Base-by-base conservation (phyloP, 768 basidiomycete species). In the Boletellus ananas region DNA sequence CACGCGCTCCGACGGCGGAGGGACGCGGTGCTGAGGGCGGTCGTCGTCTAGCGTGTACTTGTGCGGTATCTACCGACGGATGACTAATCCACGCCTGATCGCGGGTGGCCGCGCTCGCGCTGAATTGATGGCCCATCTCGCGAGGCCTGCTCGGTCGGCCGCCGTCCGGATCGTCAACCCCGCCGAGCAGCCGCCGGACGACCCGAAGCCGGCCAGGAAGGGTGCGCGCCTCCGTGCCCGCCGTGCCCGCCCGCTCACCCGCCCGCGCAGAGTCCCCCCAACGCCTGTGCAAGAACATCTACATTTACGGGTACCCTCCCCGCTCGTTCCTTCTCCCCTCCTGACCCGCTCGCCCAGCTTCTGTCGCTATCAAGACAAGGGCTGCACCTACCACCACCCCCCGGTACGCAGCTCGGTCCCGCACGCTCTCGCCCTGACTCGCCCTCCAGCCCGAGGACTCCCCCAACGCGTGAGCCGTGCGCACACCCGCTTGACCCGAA, bases 231-330 rank as follows among this genome's bases (percentile, higher is more conserved):
- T 13, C 27, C 42, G 45, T 25, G 23, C 23, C 44, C 21, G 21
- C 33, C 48, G 16, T 23, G 6, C 4, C 6, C 36, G 48, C 49
- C 41, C 46, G 40, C 43, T 46, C 56, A 29, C 51, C 54, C 41
- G 18, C 36, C 38, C 13, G 38, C 36, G 36, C 62, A 88, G 86
- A 89, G 70, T 75, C 80, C 40, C 76, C 79, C 13, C 83, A 85
- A 66, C 80, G 86, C 46, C 87, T 93, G 61, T 96, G 93, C 71
- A 83, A 89, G 63, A 95, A 96, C 74, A 83, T 94, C 45, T 73
- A 88, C 66, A 94, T 95, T 55, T 88, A 94, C 64, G 93, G 94
- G 92, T 94, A 71, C 56, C 67, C 3, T 56, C 34, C 5, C 10
- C 10, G 31, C 36, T n/a, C 9, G 16, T 6, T 25, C 23, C 7